Evolutionary conservation across 2,329 filamentous ascomycete genomes (phyloP).

Genomic region (Trichoderma koningiopsis): DNA sequence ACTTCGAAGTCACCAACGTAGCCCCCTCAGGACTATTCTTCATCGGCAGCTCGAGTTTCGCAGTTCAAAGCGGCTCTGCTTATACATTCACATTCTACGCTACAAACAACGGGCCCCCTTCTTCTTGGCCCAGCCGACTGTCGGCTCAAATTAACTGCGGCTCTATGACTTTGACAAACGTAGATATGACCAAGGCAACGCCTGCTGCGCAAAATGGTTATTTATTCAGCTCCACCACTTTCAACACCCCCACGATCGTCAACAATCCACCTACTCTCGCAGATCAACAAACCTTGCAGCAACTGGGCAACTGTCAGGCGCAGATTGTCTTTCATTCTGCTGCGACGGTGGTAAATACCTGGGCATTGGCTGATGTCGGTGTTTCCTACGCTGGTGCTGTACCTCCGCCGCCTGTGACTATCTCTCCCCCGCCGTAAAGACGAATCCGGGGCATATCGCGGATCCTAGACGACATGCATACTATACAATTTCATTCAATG

Average conservation of each 20-base stretch:
- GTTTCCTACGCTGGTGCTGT: not conserved
- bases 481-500: not conserved
- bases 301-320: not conserved
- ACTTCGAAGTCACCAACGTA: conserved; percentile 1
- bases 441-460: not conserved
- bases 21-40: not conserved
- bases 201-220: not conserved
- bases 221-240: not conserved
- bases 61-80: not conserved
- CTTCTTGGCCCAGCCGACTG: not conserved
- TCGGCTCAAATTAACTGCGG: not conserved
- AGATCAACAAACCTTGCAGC: not conserved
- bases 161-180: not conserved
- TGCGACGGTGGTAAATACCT: not conserved
- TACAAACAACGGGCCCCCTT: not conserved
- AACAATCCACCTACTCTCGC: not conserved
- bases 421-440: not conserved
- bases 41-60: not conserved
- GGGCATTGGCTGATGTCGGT: not conserved
- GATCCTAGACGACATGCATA: not conserved
- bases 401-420: no score
- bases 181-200: not conserved
- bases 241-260: not conserved
- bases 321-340: not conserved
- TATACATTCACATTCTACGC: not conserved